phyloP scores from a whole-genome alignment of 441 rosid species.

The Euphorbia schlechtendalii region DNA sequence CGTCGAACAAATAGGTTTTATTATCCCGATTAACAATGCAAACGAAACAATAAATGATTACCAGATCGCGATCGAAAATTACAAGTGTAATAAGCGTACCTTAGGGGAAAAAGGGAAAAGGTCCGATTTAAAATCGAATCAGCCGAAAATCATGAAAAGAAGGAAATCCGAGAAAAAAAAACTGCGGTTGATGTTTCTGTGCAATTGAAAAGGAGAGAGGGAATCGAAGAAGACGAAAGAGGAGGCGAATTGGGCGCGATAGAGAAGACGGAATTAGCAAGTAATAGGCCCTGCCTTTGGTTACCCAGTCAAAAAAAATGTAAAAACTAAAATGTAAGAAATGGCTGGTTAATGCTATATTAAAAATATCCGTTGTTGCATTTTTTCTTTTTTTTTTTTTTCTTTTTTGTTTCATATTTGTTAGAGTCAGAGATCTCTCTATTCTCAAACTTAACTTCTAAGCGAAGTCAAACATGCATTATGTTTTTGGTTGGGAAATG shows the following conservation, averaged over 20 bases:
- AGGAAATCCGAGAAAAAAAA: constrained; percentile 1
- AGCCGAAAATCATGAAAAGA: neutral
- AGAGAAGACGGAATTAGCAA: constrained; percentile 31
- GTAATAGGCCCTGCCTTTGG: constrained; percentile 15
- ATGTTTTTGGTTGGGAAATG: neutral
- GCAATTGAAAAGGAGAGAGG: constrained; percentile 7
- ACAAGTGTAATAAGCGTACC: constrained; percentile 23
- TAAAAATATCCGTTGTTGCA: neutral
- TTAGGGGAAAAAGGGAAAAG: constrained; percentile 9
- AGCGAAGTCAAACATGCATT: neutral
- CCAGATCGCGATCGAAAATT: constrained; percentile 15
- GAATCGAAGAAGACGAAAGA: constrained; percentile 31
- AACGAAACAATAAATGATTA: neutral
- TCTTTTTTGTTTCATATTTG: neutral
- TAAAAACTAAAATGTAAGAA: no score
- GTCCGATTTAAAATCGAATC: constrained; percentile 3
- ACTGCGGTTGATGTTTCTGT: neutral
- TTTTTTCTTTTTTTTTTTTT: neutral
- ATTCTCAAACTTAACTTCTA: neutral
- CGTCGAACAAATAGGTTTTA: neutral
- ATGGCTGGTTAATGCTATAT: constrained; percentile 15
- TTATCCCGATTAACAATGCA: neutral
- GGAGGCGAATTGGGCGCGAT: constrained; percentile 40
- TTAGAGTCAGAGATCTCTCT: neutral
- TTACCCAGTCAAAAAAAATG: constrained; percentile 32